Evolutionary conservation across 176 grass and related monocot genomes (phyloP), one percentile per base, ranked within the genome.

Genomic region (Zea luxurians): DNA sequence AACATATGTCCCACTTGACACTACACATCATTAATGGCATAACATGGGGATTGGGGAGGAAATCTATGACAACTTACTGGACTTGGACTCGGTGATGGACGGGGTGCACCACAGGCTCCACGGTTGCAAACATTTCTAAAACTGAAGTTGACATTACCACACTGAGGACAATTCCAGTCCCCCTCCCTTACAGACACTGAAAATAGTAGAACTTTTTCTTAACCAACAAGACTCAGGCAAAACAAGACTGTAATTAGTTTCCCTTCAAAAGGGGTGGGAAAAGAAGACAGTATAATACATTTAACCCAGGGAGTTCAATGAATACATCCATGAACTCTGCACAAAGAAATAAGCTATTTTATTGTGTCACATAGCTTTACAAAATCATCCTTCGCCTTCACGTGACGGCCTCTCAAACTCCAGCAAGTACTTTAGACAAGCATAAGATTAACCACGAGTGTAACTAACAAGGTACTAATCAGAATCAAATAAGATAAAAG

Each of bases 81-180:
- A 86, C 95, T 92, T 69, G 85, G 89, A 86, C 95, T 94, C 83
- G 85, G 73, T 77, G 95, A 92, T 15, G 95, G 95, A 63, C 95
- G 87, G 61, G 89, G 65, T 55, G 91, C 89, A 74, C 95, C 89
- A 70, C 91, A 97, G 40, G 87, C 80, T 83, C 95, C 91, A 82
- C 89, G 91, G 83, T 97, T 97, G 84, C 91, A 97, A 78, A 88
- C 83, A 80, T 86, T 88, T 90, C 91, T 97, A 88, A 97, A 97
- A 86, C 95, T 92, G 91, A 97, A 97, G 90, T 97, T 97, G 78
- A 94, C 85, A 86, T 97, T 97, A 86, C 95, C 95, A 78, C 95
- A 97, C 82, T 93, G 82, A 78, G 78, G 72, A 77, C 91, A 97
- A 65, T 78, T 97, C 95, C 91, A 97, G 85, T 97, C 95, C 80